A percentile compares a stretch with the other conserved stretches of the same genome.
phyloP scores from a whole-genome alignment of 164 flowering plant species.

The Warburgia ugandensis region DNA sequence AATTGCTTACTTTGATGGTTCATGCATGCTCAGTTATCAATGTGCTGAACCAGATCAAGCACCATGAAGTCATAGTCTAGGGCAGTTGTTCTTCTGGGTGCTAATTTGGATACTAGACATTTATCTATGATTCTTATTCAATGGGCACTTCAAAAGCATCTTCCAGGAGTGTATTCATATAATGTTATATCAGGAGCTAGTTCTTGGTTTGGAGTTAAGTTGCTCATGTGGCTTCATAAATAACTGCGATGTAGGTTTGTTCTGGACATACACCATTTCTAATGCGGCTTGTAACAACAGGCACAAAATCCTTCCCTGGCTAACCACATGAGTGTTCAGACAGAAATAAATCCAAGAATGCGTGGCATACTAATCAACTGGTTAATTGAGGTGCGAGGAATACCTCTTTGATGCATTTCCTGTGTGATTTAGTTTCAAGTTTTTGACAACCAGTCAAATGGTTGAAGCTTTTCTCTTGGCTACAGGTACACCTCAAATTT shows the following conservation, averaged over 20 bases:
- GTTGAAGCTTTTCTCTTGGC: not conserved
- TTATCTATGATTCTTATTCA: no score
- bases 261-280: not conserved
- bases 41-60: no score
- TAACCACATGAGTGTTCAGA: not conserved
- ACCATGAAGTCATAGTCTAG: no score
- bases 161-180: not conserved
- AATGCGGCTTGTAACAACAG: slow-evolving; percentile 26
- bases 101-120: no score
- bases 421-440: not conserved
- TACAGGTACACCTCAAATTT: slow-evolving; percentile 78
- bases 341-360: slow-evolving; percentile 30
- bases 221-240: not conserved
- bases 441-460: not conserved
- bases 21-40: no score
- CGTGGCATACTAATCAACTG: slow-evolving; percentile 82
- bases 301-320: slow-evolving; percentile 38
- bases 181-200: not conserved
- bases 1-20: no score
- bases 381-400: slow-evolving; percentile 63
- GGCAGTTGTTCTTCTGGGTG: no score
- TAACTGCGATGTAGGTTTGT: not conserved
- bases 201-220: not conserved
- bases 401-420: not conserved
- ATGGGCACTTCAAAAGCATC: not conserved